Percentiles rank a stretch among this genome's conserved stretches.
These are phyloP conservation scores for Hibiscus syriacus DNA, from an alignment of 345 rosid genomes.

Conservation along the genomic window DNA sequence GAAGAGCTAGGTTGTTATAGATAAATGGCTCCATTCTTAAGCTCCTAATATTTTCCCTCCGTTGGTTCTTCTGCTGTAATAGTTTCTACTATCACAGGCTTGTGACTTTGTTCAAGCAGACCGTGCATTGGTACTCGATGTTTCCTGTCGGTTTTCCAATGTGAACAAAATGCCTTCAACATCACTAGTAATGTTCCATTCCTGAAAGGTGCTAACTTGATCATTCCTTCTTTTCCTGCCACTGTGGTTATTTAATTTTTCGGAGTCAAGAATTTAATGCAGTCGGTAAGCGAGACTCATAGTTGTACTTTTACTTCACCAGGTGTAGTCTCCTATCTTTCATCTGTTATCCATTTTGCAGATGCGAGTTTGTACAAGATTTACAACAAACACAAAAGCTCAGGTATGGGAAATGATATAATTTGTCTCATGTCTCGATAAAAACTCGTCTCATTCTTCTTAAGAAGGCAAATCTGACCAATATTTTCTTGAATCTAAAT, in stretches of 20 bases:
- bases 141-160: neutral
- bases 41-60: neutral
- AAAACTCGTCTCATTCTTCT: neutral
- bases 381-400: neutral
- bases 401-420: neutral
- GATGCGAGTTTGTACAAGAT: neutral
- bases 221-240: neutral
- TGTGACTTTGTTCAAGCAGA: neutral
- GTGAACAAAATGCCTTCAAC: neutral
- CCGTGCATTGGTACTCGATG: neutral
- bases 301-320: neutral
- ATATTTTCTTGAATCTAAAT: neutral
- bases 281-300: neutral
- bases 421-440: neutral
- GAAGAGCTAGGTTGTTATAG: conserved; percentile 14
- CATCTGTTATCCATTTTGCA: neutral
- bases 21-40: conserved; percentile 1
- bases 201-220: neutral
- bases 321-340: neutral
- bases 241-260: neutral
- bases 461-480: neutral
- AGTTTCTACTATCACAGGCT: neutral
- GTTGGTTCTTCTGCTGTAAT: neutral
- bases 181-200: neutral
- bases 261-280: neutral